phyloP scores from a whole-genome alignment of 768 basidiomycete species.

The Nidula microcarpa region DNA sequence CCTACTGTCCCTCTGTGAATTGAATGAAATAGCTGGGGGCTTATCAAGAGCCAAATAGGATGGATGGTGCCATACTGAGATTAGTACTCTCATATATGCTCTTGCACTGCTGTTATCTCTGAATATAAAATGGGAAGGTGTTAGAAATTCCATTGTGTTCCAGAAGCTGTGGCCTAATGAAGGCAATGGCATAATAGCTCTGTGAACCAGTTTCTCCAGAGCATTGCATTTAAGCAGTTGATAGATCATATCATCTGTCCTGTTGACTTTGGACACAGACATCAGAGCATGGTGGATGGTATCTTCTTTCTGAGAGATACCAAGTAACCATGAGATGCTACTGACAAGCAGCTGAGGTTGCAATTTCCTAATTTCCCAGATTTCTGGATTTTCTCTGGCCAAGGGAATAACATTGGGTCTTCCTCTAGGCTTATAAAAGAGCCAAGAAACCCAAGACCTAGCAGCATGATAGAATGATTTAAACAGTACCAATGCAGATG shows the following conservation, averaged over 20 bases:
- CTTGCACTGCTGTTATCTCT: neutral
- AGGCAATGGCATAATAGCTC: conserved; percentile 7
- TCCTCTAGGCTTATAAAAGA: neutral
- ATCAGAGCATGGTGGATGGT: conserved; percentile 6
- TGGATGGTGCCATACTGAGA: conserved; percentile 13
- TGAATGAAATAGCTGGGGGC: conserved; percentile 8
- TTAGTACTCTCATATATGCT: conserved; percentile 6
- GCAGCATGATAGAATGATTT: neutral
- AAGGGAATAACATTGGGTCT: neutral
- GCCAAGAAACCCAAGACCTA: neutral
- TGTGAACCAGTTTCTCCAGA: conserved; percentile 7
- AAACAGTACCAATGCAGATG: conserved; percentile 6
- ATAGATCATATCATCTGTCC: conserved; percentile 6
- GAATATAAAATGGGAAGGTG: neutral
- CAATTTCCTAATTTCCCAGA: conserved; percentile 4
- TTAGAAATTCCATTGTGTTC: conserved; percentile 2
- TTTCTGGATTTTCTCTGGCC: conserved; percentile 1
- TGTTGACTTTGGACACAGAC: conserved; percentile 4
- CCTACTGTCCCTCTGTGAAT: neutral
- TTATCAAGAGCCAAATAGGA: conserved; percentile 2
- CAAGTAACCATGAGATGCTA: conserved; percentile 6
- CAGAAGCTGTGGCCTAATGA: conserved; percentile 8
- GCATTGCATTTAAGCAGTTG: conserved; percentile 7
- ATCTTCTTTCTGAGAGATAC: conserved; percentile 5
- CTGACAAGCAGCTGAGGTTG: conserved; percentile 4